Conservation (phyloP, 495 filamentous ascomycete species). For the Aspergillus wentii region DNA sequence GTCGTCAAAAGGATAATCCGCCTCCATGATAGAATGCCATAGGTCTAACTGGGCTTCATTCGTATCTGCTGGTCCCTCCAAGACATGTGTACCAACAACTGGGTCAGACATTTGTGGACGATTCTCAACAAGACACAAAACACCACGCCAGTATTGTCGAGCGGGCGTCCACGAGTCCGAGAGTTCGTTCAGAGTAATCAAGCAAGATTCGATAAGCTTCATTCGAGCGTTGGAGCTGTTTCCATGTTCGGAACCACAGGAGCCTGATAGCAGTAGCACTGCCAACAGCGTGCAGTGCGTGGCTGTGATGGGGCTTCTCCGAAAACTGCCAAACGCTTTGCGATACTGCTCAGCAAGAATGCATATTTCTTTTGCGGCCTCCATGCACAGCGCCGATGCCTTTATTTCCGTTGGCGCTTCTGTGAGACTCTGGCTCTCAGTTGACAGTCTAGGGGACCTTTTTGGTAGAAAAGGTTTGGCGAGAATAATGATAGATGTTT, state of each 20-base stretch:
- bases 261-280: conserved; percentile 10
- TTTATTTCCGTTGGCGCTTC: too few species aligned
- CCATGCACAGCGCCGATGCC: conserved; percentile 8
- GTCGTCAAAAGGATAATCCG: too few species aligned
- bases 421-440: too few species aligned
- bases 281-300: conserved; percentile 25
- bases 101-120: too few species aligned
- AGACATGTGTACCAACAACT: too few species aligned
- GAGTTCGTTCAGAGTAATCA: conserved; percentile 10
- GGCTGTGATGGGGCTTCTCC: conserved; percentile 21
- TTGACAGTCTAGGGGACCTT: too few species aligned
- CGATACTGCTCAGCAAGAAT: conserved; percentile 21
- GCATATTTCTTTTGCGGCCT: conserved; percentile 17
- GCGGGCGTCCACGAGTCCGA: conserved; percentile 8
- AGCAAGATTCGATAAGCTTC: conserved; percentile 2
- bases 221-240: not conserved
- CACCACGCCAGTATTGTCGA: too few species aligned
- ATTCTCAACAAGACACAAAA: too few species aligned
- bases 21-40: too few species aligned
- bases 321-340: conserved; percentile 24
- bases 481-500: conserved; percentile 19
- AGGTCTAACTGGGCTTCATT: too few species aligned
- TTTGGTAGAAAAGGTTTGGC: conserved; percentile 21
- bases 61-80: too few species aligned
- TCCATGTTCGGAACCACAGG: conserved; percentile 1